Evolutionary conservation across 164 flowering plant species (phyloP), one percentile per base, ranked within the genome.

Genomic region (Piper betle): DNA sequence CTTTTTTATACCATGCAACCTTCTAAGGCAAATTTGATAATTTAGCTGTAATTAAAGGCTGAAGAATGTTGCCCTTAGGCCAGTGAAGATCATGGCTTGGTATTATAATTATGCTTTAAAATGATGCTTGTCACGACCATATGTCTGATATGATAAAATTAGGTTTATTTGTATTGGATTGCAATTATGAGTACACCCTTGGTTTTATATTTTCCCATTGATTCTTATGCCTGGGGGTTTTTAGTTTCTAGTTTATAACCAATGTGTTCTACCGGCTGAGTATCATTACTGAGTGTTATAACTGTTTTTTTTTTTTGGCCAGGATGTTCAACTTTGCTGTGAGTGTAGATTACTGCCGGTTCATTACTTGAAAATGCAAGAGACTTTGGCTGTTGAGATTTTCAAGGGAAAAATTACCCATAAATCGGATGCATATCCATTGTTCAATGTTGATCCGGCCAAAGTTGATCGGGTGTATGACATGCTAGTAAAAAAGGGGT

Each of bases 381-480:
- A 89, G 60, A 77, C 64, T 25, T 66, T 92, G 68, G 77, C 91
- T 1, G 55, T 71, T 38, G 86, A 77, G 72, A 74, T 84, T 2
- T 46, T 80, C 68, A 86, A 69, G 37, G 96, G 97, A 37, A 81
- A 71, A 52, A 61, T 87, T 9, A 69, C 72, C 46, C 75, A 81
- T 67, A 89, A 82, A 73, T 68, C 88, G 0, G 97, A 92, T 62
- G 98, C 96, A 0, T 73, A 89, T 72, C 60, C 68, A 39, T 70
- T 83, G 63, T 87, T 92, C 72, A 79, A 83, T 62, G 88, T 84
- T 16, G 93, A 89, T 10, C 74, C 91, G 5, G 64, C 59, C 71
- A 92, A 89, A 74, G 81, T 92, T 20, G 98, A 87, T 68, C 78
- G 72, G 68, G 87, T 92, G 1, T 89, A 92, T 59, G 96, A 92